Conservation (phyloP, 2,329 filamentous ascomycete genomes). For the Tolypocladium ovalisporum region DNA sequence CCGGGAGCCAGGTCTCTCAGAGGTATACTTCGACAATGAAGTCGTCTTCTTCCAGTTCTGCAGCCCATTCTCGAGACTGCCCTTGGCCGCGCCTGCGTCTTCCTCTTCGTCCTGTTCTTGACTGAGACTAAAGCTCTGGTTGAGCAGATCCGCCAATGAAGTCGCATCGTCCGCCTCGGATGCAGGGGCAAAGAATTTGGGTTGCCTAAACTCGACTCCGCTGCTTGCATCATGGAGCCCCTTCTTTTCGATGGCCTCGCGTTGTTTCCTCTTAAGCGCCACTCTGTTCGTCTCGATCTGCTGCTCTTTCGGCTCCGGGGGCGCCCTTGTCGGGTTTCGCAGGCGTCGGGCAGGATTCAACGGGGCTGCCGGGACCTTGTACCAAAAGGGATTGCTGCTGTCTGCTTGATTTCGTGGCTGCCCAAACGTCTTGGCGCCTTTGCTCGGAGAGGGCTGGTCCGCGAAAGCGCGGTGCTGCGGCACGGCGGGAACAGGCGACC, state of each 20-base stretch:
- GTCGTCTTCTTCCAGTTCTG: neutral
- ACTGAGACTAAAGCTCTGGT: conserved; percentile 30
- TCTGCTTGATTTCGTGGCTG: conserved; percentile 32
- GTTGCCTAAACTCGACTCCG: conserved; percentile 42
- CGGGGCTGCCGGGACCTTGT: conserved; percentile 58
- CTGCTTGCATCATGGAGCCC: conserved; percentile 6
- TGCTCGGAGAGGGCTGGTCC: conserved; percentile 26
- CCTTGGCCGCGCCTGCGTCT: neutral
- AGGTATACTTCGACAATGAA: neutral
- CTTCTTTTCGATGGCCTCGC: conserved; percentile 3
- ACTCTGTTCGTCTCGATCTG: conserved; percentile 32
- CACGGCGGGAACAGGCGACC: conserved; percentile 54
- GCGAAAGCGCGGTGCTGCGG: conserved; percentile 46
- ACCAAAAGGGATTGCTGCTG: conserved; percentile 49
- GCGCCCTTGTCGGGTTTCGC: conserved; percentile 49
- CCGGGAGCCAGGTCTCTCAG: neutral
- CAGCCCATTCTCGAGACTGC: no score
- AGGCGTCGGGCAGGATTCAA: conserved; percentile 51
- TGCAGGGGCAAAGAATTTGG: conserved; percentile 50
- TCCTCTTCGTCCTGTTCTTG: conserved; percentile 15
- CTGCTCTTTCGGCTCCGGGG: conserved; percentile 37
- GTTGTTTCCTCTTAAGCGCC: conserved; percentile 33
- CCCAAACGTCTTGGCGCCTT: conserved; percentile 31
- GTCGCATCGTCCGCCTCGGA: conserved; percentile 27
- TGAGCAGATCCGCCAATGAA: conserved; percentile 32